Evolutionary conservation across 257 asterid species (phyloP), one percentile per base, ranked within the genome.

Genomic region (Petunia secreta): DNA sequence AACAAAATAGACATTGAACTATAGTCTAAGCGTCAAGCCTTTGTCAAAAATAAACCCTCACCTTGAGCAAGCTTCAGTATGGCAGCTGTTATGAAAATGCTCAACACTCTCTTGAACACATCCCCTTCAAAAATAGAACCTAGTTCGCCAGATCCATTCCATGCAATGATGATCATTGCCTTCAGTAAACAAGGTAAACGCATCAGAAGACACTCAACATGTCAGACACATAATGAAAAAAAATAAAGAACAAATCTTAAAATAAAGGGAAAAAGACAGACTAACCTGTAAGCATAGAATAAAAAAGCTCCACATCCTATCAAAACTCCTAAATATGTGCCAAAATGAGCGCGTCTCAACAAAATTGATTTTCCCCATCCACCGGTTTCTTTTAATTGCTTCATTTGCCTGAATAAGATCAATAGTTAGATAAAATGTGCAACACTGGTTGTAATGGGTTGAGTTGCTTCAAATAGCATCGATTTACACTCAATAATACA

Each of bases 281-380:
- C 50, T 82, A 83, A 95, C 99, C 98, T 95, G 99, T 79, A 95
- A 85, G 82, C 89, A 83, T 88, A 95, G 85, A 80, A 95, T 92
- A 71, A 88, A 91, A 84, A 95, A 93, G 89, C 97, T 88, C 99
- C 99, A 95, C 99, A 95, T 93, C 86, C 99, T 89, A 74, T 93
- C 98, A 4, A 64, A 89, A 85, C 99, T 95, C 88, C 99, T 90
- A 88, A 90, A 92, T 63, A 90, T 80, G 89, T 93, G 98, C 93
- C 92, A 91, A 88, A 85, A 93, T 2, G 99, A 87, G 76, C 99
- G 97, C 58, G 88, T 93, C 92, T 95, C 99, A 16, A 92, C 97
- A 80, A 95, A 95, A 85, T 95, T 95, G 79, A 88, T 91, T 83
- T 93, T 95, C 57, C 98, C 99, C 63, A 90, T 89, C 99, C 97